Evolutionary conservation across 345 rosid genomes (phyloP).

Genomic region (Diplotaxis tenuifolia): DNA sequence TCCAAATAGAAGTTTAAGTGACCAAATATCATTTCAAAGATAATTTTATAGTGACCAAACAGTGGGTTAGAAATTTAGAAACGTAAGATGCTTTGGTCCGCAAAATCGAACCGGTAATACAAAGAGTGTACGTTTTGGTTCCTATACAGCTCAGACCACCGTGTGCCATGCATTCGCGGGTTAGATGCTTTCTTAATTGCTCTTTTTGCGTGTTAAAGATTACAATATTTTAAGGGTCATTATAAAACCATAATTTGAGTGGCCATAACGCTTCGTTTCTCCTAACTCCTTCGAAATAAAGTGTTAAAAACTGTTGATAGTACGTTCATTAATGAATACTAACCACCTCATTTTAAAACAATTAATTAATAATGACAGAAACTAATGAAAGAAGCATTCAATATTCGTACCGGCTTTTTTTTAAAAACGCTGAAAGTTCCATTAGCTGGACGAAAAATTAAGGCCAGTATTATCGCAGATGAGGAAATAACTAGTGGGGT

Average conservation of each 20-base stretch:
- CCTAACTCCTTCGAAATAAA: background rate
- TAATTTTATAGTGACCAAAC: too few species aligned
- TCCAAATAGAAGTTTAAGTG: background rate
- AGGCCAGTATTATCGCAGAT: background rate
- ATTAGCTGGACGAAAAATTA: background rate
- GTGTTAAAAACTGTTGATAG: slow-evolving; percentile 3
- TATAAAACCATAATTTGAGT: background rate
- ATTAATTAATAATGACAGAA: slow-evolving; percentile 12
- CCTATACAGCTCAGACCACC: background rate
- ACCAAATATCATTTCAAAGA: too few species aligned
- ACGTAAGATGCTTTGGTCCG: too few species aligned
- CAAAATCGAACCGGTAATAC: background rate
- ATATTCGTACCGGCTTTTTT: slow-evolving; percentile 5
- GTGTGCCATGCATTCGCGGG: background rate
- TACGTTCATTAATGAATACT: slow-evolving; percentile 26
- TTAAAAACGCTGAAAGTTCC: background rate
- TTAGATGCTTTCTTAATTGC: background rate
- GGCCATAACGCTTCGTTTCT: background rate
- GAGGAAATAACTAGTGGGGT: slow-evolving; percentile 15
- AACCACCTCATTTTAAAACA: slow-evolving; percentile 29
- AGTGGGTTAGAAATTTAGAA: too few species aligned
- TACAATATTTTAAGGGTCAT: background rate
- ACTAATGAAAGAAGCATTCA: slow-evolving; percentile 12
- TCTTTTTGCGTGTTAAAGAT: background rate
- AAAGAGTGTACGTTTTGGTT: background rate